Evolutionary conservation across 306 rosid species (phyloP), one percentile per base, ranked within the genome.

Genomic region (Heteromeles arbutifolia): DNA sequence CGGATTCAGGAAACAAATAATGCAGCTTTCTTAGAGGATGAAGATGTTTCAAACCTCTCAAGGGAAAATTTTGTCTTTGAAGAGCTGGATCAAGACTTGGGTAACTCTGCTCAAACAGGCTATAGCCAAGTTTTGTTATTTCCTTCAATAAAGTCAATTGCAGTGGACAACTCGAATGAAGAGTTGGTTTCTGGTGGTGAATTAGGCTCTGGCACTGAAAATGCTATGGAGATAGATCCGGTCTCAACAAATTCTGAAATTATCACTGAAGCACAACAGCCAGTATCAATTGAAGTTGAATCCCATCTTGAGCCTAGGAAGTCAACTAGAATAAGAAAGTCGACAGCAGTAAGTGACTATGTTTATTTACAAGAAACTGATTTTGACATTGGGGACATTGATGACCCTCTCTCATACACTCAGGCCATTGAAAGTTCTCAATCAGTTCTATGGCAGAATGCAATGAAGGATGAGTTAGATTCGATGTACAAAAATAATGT

Each of bases 231-330:
- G 45, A 11, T 3, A 2, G 4, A 41, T 41, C 4, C 45, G 2
- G 1, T 41, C 3, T 0, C 45, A 41, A 10, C 13, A 41, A 9
- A 0, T 2, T 41, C 1, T 41, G 44, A 41, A 0, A 10, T 1
- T 2, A 1, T 11, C 14, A 41, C 14, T 2, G 1, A 41, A 10
- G 10, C 13, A 41, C 44, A 41, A 8, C 44, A 41, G 0, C 4
- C 11, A 43, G 4, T 2, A 11, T 0, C 4, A 11, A 43, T 7
- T 43, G 14, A 11, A 43, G 0, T 0, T 2, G 0, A 1, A 43
- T 43, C 48, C 0, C 48, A 3, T 11, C 11, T 11, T 11, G 1
- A 43, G 4, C 0, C 14, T 0, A 43, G 14, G 14, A 43, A 43
- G 14, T 43, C 4, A 11, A 11, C 14, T 0, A 43, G 48, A 43